phyloP scores from a whole-genome alignment of 495 filamentous ascomycete species.

The Penicillium argentinense region DNA sequence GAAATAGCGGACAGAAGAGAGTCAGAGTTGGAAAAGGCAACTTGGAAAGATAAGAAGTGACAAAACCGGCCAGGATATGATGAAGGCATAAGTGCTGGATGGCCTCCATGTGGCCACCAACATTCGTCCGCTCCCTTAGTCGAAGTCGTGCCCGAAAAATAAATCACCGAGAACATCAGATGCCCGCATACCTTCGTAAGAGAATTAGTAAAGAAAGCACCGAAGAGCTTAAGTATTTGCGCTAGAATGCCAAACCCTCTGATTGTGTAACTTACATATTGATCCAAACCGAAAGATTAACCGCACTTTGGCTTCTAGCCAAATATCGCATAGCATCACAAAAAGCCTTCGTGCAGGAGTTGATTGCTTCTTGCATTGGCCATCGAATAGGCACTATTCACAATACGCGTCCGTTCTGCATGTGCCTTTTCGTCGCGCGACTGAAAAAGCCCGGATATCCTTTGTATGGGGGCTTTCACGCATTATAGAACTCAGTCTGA shows the following conservation, averaged over 20 bases:
- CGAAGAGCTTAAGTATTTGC: too few relatives aligned
- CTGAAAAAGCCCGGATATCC: slow-evolving; percentile 20
- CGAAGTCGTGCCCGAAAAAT: slow-evolving; percentile 38
- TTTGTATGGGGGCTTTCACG: neutral
- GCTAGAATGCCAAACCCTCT: too few relatives aligned
- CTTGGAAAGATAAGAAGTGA: neutral
- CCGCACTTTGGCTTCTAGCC: slow-evolving; percentile 17
- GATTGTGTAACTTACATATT: slow-evolving; percentile 15
- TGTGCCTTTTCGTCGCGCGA: slow-evolving; percentile 26
- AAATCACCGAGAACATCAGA: slow-evolving; percentile 40
- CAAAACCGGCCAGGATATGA: neutral
- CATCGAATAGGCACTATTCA: slow-evolving; percentile 33
- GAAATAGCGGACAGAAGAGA: neutral
- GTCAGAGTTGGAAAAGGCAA: neutral
- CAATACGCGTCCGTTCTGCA: slow-evolving; percentile 28
- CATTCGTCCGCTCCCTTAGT: slow-evolving; percentile 19
- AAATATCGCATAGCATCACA: slow-evolving; percentile 18
- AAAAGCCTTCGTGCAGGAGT: slow-evolving; percentile 27
- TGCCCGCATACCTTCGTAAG: slow-evolving; percentile 34
- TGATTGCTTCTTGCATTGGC: slow-evolving; percentile 27
- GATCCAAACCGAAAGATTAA: slow-evolving; percentile 23
- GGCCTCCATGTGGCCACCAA: slow-evolving; percentile 18
- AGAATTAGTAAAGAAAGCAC: too few relatives aligned
- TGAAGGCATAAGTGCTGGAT: slow-evolving; percentile 14
- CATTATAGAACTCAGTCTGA: neutral